Evolutionary conservation across 116 monocot genomes (phyloP), one percentile per base, ranked within the genome.

Genomic region (Phalaenopsis hybrid): DNA sequence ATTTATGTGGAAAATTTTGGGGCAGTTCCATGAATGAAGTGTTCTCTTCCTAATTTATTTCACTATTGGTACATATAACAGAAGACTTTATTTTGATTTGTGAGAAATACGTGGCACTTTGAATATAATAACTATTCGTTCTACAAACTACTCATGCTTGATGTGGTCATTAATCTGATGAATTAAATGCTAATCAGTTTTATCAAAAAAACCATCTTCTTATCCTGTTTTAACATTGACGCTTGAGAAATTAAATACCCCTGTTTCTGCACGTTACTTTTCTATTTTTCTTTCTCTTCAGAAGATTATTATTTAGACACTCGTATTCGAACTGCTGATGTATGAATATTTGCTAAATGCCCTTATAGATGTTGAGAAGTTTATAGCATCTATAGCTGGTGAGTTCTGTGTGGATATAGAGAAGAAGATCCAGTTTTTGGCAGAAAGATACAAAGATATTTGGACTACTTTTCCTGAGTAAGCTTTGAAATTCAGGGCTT

Each of bases 371-470:
- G 33, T 51, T 80, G n/a, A 79, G 80, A 81, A 82, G 61, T 76
- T 90, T 79, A 65, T 63, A 11, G 76, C 88, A 82, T 50, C 83
- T 83, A 44, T 87, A 9, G 50, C 75, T 74, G 93, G 87, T 74
- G 37, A 61, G n/a, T n/a, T 43, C 11, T 90, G 90, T 88, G 52
- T 75, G 77, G 90, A 87, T 76, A 90, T 87, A 81, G 89, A 89
- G 65, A 84, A 81, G 28, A 90, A 87, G 44, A 87, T 90, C 43
- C 82, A 84, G 79, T 81, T 73, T 79, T 84, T 93, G 33, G 73
- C 84, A 57, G 76, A 76, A 86, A 88, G 87, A 87, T 93, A 93
- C 57, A 73, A 34, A 79, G 88, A 83, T 58, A 81, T 90, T 79
- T 93, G 90, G 93, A 84, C 84, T 77, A 17, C 46, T 77, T 33